A percentile compares a stretch with the other conserved stretches of the same genome.
Evolutionary conservation across 495 filamentous ascomycete species (phyloP).

Genomic region (Patellaria atrata): DNA sequence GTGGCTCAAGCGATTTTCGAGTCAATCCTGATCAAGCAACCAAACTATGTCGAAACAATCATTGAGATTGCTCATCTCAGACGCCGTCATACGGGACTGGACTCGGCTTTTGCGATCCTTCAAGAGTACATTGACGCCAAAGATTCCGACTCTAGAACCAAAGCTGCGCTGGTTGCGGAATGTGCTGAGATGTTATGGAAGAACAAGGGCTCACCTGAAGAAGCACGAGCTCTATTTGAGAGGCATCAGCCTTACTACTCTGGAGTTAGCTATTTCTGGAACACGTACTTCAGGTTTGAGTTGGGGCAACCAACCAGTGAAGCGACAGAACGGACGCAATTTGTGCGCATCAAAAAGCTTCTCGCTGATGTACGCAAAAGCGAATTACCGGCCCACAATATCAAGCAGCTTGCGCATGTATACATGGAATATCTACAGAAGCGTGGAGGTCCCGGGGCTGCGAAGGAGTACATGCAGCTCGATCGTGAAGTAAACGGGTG

Average conservation of each 20-base stretch:
- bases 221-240: slow-evolving; percentile 73
- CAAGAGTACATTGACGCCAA: slow-evolving; percentile 63
- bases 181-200: slow-evolving; percentile 88
- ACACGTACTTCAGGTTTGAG: slow-evolving; percentile 79
- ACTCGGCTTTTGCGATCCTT: slow-evolving; percentile 76
- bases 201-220: slow-evolving; percentile 69
- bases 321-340: slow-evolving; percentile 48
- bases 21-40: slow-evolving; percentile 53
- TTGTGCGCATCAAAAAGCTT: slow-evolving; percentile 66
- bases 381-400: slow-evolving; percentile 46
- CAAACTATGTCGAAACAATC: slow-evolving; percentile 77
- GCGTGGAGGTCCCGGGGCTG: slow-evolving; percentile 64
- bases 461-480: slow-evolving; percentile 71
- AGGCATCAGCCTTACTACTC: slow-evolving; percentile 74
- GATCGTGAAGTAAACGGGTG: slow-evolving; percentile 76
- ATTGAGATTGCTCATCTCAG: slow-evolving; percentile 77
- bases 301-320: slow-evolving; percentile 66
- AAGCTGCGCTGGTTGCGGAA: slow-evolving; percentile 74
- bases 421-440: slow-evolving; percentile 83
- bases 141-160: slow-evolving; percentile 59
- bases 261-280: slow-evolving; percentile 85
- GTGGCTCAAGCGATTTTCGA: slow-evolving; percentile 72
- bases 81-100: slow-evolving; percentile 69
- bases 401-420: slow-evolving; percentile 61
- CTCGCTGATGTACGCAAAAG: slow-evolving; percentile 67